Percentiles rank a stretch among this genome's conserved stretches.
These are phyloP conservation scores for Cladochytrium tenue DNA, from an alignment of 371 early-diverging fungal species.

Conservation along the genomic window DNA sequence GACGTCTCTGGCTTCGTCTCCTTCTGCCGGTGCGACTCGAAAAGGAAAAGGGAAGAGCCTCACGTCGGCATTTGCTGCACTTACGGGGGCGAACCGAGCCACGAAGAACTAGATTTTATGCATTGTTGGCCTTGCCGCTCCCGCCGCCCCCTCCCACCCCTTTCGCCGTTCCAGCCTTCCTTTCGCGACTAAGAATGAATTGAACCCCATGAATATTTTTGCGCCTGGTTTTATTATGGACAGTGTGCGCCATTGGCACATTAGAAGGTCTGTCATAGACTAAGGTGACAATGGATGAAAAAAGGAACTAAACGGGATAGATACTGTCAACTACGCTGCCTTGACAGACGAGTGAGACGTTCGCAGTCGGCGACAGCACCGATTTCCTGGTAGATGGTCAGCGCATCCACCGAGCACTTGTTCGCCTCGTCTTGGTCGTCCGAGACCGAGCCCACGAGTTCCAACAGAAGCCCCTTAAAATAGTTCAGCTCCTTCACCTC, in stretches of 20 bases:
- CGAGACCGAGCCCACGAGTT: conserved; percentile 8
- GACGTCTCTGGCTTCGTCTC: neutral
- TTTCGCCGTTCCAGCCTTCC: too few species aligned
- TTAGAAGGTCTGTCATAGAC: too few species aligned
- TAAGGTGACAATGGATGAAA: too few species aligned
- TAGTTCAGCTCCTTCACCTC: conserved; percentile 7
- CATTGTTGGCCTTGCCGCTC: too few species aligned
- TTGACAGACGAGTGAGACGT: too few species aligned
- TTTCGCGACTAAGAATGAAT: too few species aligned
- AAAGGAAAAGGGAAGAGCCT: neutral
- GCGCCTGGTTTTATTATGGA: too few species aligned
- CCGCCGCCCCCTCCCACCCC: too few species aligned
- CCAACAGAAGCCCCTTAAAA: conserved; percentile 13
- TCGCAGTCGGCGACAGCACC: conserved; percentile 11
- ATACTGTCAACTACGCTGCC: too few species aligned
- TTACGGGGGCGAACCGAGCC: neutral
- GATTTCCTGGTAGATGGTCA: conserved; percentile 11
- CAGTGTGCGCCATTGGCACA: too few species aligned
- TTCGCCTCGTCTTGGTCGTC: conserved; percentile 11
- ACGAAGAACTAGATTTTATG: neutral
- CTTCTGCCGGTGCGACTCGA: neutral
- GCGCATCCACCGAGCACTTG: conserved; percentile 16
- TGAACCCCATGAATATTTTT: too few species aligned
- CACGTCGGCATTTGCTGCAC: neutral
- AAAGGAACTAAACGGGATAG: too few species aligned